Evolutionary conservation across 306 rosid species (phyloP).

Genomic region (Rosa persica): DNA sequence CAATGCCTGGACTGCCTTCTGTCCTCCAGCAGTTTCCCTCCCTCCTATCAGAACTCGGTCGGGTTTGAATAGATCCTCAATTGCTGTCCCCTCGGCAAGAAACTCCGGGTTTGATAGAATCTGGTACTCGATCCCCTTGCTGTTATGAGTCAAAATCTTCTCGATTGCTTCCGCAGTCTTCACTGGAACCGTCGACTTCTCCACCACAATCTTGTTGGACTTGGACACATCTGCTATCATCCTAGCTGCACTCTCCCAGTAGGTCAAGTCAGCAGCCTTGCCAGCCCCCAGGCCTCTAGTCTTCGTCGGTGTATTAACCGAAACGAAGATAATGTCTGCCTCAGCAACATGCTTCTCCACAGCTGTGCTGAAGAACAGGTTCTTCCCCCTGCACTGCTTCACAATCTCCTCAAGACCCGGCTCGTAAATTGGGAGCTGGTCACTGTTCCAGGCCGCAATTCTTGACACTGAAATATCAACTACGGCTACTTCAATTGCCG

Average conservation of each 20-base stretch:
- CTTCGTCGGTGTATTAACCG: conserved; percentile 82
- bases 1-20: conserved; percentile 53
- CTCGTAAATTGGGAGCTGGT: conserved; percentile 73
- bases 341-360: conserved; percentile 68
- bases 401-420: conserved; percentile 76
- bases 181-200: conserved; percentile 86
- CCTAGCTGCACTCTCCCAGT: conserved; percentile 87
- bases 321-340: conserved; percentile 75
- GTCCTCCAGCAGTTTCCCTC: conserved; percentile 54
- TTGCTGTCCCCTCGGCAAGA: conserved; percentile 85
- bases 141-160: conserved; percentile 57
- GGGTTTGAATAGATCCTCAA: conserved; percentile 66
- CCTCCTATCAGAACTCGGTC: conserved; percentile 83
- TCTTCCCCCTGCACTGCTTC: conserved; percentile 71
- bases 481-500: conserved; percentile 65
- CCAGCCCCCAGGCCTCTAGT: conserved; percentile 77
- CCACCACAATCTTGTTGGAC: conserved; percentile 72
- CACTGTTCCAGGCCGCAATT: conserved; percentile 78
- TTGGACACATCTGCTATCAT: conserved; percentile 69
- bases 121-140: conserved; percentile 57
- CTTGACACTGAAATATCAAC: conserved; percentile 74
- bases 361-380: conserved; percentile 71
- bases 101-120: conserved; percentile 81
- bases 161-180: conserved; percentile 82
- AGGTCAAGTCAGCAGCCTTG: conserved; percentile 78